These are phyloP conservation scores for Sistotremastrum suecicum DNA, from an alignment of 768 basidiomycete species.

Conservation along the genomic window DNA sequence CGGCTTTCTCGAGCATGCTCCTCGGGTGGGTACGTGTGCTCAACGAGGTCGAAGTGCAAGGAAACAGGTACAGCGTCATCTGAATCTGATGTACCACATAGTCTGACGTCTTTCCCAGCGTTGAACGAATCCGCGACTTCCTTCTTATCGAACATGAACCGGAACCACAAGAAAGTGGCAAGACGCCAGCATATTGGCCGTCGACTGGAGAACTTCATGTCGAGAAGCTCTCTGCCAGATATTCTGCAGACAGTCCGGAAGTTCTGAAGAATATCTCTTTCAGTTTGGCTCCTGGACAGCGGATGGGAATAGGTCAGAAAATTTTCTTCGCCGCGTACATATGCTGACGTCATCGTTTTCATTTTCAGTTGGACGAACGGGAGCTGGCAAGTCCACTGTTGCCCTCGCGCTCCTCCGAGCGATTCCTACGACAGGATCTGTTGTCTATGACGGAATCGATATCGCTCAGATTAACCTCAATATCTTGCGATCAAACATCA, in stretches of 20 bases:
- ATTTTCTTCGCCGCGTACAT: constrained; percentile 28
- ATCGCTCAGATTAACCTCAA: constrained; percentile 39
- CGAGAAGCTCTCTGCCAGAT: constrained; percentile 22
- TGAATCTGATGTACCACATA: not conserved
- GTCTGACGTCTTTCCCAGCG: constrained; percentile 17
- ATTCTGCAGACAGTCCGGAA: constrained; percentile 1
- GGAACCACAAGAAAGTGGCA: constrained; percentile 10
- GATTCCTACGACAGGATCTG: constrained; percentile 42
- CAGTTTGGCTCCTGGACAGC: constrained; percentile 19
- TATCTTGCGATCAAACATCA: constrained; percentile 40
- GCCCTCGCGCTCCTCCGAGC: constrained; percentile 41
- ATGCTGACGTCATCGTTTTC: constrained; percentile 14
- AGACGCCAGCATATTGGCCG: constrained; percentile 29
- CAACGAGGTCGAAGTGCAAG: constrained; percentile 11
- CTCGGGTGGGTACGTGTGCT: constrained; percentile 10
- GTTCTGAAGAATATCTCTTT: not conserved
- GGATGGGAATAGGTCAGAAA: constrained; percentile 19
- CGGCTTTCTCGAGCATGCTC: constrained; percentile 2
- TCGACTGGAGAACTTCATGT: constrained; percentile 22
- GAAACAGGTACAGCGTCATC: not conserved
- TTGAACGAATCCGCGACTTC: constrained; percentile 23
- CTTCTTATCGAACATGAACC: constrained; percentile 25
- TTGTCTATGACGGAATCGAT: constrained; percentile 38
- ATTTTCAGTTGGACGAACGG: constrained; percentile 27
- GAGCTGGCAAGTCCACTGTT: constrained; percentile 15